Evolutionary conservation across 2,329 filamentous ascomycete genomes (phyloP), one percentile per base, ranked within the genome.

Genomic region (Hypoxylon rubiginosum): DNA sequence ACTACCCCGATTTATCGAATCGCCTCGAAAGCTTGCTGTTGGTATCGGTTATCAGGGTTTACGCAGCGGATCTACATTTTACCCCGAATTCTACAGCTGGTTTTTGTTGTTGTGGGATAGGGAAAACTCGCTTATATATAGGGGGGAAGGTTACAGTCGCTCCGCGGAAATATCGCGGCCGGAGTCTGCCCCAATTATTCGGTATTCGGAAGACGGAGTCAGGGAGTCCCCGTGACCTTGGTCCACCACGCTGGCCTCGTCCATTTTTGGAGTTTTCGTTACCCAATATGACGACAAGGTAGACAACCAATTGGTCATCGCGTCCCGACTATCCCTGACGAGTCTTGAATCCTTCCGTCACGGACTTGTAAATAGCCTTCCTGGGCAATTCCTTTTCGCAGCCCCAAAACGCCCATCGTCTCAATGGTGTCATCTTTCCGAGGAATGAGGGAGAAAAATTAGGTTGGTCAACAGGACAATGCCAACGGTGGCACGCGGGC

Each of bases 81-180:
- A 43, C 39, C 39, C n/a, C 39, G 17, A 17, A 43, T 50, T 50
- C 24, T 9, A 7, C 17, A 30, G 28, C 28, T 30, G 6, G 28
- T 7, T 28, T 32, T 2, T 59, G 15, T 28, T 11, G 19, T 51
- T 43, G 11, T 55, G 32, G 32, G 45, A 30, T 43, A 30, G 24
- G 26, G 26, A 48, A 32, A 52, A 26, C 48, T 65, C 54, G 53
- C 46, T 30, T 56, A 56, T 69, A 64, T 60, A 51, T 58, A 24
- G 11, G 51, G n/a, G 15, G 43, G 50, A 53, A 39, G 34, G 15
- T 28, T 28, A 51, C 62, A 68, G 19, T 30, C 21, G 58, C 63
- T 70, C 68, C 68, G 66, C 68, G 68, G 68, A 70, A 63, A 70
- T 66, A 57, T 60, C 30, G 49, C 57, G 36, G 26, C 62, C 65